Conservation (phyloP, 495 filamentous ascomycete genomes). For the Penicillium longicatenatum region DNA sequence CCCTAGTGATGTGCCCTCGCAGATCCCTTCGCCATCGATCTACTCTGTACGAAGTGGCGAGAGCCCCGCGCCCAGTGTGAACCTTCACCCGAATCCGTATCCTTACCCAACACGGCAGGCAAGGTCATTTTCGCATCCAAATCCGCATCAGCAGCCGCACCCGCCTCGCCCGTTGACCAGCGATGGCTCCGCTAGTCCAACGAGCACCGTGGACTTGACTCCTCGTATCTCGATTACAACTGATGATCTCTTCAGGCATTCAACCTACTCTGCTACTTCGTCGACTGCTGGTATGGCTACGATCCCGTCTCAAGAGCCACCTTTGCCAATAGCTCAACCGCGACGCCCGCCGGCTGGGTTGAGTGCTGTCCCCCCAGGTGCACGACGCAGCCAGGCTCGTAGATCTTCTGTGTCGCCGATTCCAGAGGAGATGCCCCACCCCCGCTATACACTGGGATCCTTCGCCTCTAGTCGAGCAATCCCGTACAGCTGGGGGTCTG, state of each 20-base stretch:
- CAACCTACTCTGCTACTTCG: slow-evolving; percentile 33
- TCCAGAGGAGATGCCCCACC: slow-evolving; percentile 71
- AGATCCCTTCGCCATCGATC: slow-evolving; percentile 39
- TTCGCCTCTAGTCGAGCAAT: slow-evolving; percentile 83
- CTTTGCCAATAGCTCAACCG: slow-evolving; percentile 9
- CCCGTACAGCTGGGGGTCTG: slow-evolving; percentile 68
- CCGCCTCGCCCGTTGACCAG: slow-evolving; percentile 25
- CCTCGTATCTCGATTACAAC: slow-evolving; percentile 34
- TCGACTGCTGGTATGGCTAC: slow-evolving; percentile 52
- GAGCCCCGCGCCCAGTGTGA: slow-evolving; percentile 46
- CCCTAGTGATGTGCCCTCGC: slow-evolving; percentile 40
- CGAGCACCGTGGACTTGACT: slow-evolving; percentile 24
- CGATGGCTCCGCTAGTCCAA: slow-evolving; percentile 41
- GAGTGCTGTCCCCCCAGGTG: slow-evolving; percentile 25
- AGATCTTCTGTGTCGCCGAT: slow-evolving; percentile 85
- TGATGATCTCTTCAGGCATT: slow-evolving; percentile 39
- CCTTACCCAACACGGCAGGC: slow-evolving; percentile 48
- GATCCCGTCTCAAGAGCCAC: slow-evolving; percentile 18
- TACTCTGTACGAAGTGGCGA: slow-evolving; percentile 55
- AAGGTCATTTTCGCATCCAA: slow-evolving; percentile 52
- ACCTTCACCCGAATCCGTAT: slow-evolving; percentile 34
- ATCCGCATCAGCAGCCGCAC: slow-evolving; percentile 25
- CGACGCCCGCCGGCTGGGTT: slow-evolving; percentile 11
- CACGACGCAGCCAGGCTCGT: slow-evolving; percentile 38
- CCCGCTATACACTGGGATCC: slow-evolving; percentile 56